Conservation (phyloP, 2,329 filamentous ascomycete species). For the Microsporum audouinii region DNA sequence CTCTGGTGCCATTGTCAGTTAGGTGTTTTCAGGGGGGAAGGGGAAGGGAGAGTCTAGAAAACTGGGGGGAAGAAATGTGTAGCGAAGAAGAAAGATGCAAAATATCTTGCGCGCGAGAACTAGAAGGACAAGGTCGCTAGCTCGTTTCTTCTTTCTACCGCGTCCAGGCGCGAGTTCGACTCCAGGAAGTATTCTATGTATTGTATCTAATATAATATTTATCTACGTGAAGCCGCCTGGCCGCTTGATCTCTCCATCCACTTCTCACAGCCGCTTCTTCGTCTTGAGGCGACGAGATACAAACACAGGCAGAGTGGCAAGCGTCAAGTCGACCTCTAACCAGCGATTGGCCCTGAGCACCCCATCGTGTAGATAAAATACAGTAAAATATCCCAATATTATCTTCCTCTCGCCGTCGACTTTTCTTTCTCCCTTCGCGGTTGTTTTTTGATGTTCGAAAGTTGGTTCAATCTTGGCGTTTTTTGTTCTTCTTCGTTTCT, state of each 20-base stretch:
- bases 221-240: background rate
- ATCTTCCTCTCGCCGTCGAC: background rate
- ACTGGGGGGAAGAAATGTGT: background rate
- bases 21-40: background rate
- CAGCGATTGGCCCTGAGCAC: too few species aligned
- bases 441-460: background rate
- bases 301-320: too few species aligned
- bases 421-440: background rate
- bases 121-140: background rate
- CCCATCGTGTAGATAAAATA: too few species aligned
- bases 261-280: too few species aligned
- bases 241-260: too few species aligned
- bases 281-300: too few species aligned
- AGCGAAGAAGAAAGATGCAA: constrained; percentile 7
- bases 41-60: background rate
- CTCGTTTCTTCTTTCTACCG: constrained; percentile 3
- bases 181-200: background rate
- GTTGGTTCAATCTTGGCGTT: background rate
- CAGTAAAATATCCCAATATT: too few species aligned
- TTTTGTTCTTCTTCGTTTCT: background rate
- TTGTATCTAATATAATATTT: background rate
- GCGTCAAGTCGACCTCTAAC: too few species aligned
- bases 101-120: background rate
- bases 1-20: constrained; percentile 36
- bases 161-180: background rate